Evolutionary conservation across 345 rosid species (phyloP).

Genomic region (Citrus glauca): DNA sequence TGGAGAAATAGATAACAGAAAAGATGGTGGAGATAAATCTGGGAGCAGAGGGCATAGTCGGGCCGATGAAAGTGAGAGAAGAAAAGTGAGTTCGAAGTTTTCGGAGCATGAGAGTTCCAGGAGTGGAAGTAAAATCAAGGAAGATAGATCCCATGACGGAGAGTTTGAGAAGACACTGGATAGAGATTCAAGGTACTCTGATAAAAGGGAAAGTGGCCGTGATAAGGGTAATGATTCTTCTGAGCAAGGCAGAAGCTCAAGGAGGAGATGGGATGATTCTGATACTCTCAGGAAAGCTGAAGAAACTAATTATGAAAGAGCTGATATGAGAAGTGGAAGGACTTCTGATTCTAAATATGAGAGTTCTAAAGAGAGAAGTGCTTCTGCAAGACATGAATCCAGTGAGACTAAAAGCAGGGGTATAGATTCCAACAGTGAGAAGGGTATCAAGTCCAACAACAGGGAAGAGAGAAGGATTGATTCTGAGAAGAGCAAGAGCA

Average conservation of each 20-base stretch:
- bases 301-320: conserved; percentile 43
- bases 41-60: conserved; percentile 44
- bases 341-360: conserved; percentile 62
- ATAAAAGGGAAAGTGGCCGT: conserved; percentile 63
- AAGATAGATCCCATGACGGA: conserved; percentile 54
- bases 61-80: conserved; percentile 53
- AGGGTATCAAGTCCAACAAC: conserved; percentile 46
- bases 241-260: conserved; percentile 56
- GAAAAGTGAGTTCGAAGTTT: conserved; percentile 48
- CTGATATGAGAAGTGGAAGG: conserved; percentile 57
- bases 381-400: conserved; percentile 44
- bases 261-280: conserved; percentile 86
- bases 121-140: conserved; percentile 60
- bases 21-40: conserved; percentile 58
- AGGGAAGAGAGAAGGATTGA: conserved; percentile 67
- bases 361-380: conserved; percentile 43
- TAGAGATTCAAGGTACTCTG: conserved; percentile 58
- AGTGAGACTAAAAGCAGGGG: conserved; percentile 51
- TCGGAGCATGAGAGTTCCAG: conserved; percentile 54
- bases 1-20: conserved; percentile 67
- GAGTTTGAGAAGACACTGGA: conserved; percentile 51
- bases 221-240: conserved; percentile 71
- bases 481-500: conserved; percentile 48
- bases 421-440: conserved; percentile 50
- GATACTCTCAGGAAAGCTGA: conserved; percentile 48